Evolutionary conservation across 2,329 filamentous ascomycete genomes (phyloP).

Genomic region (Magnaporthiopsis incrustans): DNA sequence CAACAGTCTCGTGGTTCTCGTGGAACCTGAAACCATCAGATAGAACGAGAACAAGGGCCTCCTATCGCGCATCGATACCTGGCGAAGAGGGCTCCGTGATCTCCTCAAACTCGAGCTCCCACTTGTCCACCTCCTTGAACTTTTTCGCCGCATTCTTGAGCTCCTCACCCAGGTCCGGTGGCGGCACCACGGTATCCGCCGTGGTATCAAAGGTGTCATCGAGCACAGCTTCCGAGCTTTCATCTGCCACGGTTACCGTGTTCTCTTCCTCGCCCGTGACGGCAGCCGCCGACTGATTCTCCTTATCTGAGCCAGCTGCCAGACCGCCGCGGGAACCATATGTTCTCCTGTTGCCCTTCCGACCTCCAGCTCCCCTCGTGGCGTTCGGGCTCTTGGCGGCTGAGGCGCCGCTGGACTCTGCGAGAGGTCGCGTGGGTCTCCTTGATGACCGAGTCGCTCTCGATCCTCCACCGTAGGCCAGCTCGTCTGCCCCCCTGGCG

Average conservation of each 20-base stretch:
- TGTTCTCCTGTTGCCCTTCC: conserved; percentile 29
- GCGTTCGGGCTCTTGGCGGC: conserved; percentile 11
- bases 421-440: conserved; percentile 2
- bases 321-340: conserved; percentile 37
- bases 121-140: conserved; percentile 62
- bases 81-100: conserved; percentile 49
- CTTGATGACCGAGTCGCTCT: background rate
- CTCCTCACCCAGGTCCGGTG: conserved; percentile 38
- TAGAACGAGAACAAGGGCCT: no score
- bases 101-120: conserved; percentile 61
- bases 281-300: conserved; percentile 35
- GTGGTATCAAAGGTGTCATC: conserved; percentile 34
- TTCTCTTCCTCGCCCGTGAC: conserved; percentile 23
- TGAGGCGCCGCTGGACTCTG: background rate
- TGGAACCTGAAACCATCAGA: no score
- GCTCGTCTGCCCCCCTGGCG: conserved; percentile 48
- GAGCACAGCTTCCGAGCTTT: conserved; percentile 24
- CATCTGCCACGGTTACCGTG: conserved; percentile 24
- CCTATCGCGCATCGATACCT: conserved; percentile 12
- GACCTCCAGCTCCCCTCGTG: background rate
- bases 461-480: conserved; percentile 28
- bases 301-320: conserved; percentile 41
- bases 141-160: conserved; percentile 52
- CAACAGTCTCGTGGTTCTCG: background rate
- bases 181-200: conserved; percentile 22